A percentile compares a stretch with the other conserved stretches of the same genome.
Evolutionary conservation across 805 yeast species (phyloP).

Genomic region (Candida pseudoglaebosa): DNA sequence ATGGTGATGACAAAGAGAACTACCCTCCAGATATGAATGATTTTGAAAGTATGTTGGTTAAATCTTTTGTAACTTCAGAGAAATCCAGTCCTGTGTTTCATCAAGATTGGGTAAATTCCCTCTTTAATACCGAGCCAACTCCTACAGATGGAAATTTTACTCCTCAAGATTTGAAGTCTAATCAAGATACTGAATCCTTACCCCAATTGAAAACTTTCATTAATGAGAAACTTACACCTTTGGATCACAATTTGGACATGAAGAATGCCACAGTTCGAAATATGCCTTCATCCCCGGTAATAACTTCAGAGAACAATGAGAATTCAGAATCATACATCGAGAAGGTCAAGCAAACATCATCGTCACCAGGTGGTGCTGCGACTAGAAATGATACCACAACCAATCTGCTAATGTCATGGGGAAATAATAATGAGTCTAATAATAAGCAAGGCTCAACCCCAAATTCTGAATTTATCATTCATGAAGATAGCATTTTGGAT

Average conservation of each 20-base stretch:
- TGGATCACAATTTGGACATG: constrained; percentile 13
- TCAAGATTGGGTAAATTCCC: constrained; percentile 40
- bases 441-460: constrained; percentile 22
- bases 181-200: constrained; percentile 12
- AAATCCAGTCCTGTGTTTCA: constrained; percentile 35
- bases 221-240: constrained; percentile 22
- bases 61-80: constrained; percentile 26
- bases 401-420: constrained; percentile 27
- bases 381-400: constrained; percentile 31
- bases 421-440: constrained; percentile 6
- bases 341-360: constrained; percentile 17
- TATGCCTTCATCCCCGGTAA: constrained; percentile 41
- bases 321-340: constrained; percentile 2
- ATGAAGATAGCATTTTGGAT: constrained; percentile 11
- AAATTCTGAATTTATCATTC: constrained; percentile 21
- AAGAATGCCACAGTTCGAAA: constrained; percentile 23
- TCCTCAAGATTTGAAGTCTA: constrained; percentile 19
- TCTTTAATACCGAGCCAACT: constrained; percentile 38
- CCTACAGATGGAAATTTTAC: constrained; percentile 29
- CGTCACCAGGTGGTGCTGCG: constrained; percentile 29
- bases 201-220: constrained; percentile 31
- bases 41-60: constrained; percentile 22
- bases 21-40: constrained; percentile 22
- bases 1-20: constrained; percentile 27
- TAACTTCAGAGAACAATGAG: constrained; percentile 14